These are phyloP conservation scores for Fonsecaea erecta DNA, from an alignment of 2,329 filamentous ascomycete species.

Conservation along the genomic window DNA sequence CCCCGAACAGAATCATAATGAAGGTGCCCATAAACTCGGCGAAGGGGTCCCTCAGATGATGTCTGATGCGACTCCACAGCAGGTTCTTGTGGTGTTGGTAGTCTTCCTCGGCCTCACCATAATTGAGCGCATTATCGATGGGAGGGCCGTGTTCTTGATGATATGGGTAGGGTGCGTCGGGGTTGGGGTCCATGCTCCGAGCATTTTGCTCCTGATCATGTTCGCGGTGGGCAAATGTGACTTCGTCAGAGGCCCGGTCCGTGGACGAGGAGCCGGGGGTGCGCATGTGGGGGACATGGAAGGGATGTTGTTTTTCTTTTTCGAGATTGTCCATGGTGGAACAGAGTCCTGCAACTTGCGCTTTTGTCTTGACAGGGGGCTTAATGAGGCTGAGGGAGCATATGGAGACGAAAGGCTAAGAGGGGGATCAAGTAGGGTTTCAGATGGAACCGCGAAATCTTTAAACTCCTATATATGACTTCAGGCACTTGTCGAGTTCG, in stretches of 20 bases:
- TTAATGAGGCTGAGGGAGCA: not conserved
- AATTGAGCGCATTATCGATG: conserved; percentile 37
- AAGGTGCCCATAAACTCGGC: conserved; percentile 67
- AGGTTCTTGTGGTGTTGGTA: conserved; percentile 44
- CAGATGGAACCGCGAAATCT: not conserved
- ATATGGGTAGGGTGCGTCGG: conserved; percentile 21
- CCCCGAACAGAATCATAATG: conserved; percentile 66
- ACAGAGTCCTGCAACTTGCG: not conserved
- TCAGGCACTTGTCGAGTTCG: not conserved
- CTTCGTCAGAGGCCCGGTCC: conserved; percentile 27
- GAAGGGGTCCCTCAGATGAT: conserved; percentile 58
- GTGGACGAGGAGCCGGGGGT: conserved; percentile 28
- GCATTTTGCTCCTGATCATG: conserved; percentile 17
- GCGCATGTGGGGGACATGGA: conserved; percentile 14
- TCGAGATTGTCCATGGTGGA: conserved; percentile 23
- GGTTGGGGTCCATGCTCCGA: conserved; percentile 20
- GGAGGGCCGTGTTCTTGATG: conserved; percentile 37
- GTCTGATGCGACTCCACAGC: conserved; percentile 58
- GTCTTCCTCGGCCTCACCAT: conserved; percentile 37
- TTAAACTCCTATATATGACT: conserved; percentile 1
- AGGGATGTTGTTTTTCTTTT: conserved; percentile 19
- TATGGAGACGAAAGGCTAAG: not conserved
- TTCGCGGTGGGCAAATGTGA: conserved; percentile 31
- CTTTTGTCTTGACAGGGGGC: too few species aligned
- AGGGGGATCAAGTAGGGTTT: not conserved